Evolutionary conservation across 352 stramenopile genomes (phyloP).

Genomic region (Elongisporangium anandrum): DNA sequence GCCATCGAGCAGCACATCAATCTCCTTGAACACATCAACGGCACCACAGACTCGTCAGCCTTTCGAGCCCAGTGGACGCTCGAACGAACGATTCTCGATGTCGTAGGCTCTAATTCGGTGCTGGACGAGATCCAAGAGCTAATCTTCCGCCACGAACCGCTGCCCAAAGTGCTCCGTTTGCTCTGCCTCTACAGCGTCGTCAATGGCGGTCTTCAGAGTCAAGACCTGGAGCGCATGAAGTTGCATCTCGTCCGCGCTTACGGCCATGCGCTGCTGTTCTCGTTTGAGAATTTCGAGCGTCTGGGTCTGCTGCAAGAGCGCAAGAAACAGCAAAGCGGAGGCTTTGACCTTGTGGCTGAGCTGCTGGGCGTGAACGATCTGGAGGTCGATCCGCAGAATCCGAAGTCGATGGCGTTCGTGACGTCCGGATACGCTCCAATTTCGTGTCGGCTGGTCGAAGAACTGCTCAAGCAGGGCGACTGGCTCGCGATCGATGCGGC

Average conservation of each 20-base stretch:
- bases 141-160: slow-evolving; percentile 49
- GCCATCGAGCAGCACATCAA: slow-evolving; percentile 58
- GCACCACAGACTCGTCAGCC: slow-evolving; percentile 30
- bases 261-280: slow-evolving; percentile 69
- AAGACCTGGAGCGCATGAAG: slow-evolving; percentile 40
- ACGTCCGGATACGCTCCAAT: slow-evolving; percentile 71
- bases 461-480: slow-evolving; percentile 42
- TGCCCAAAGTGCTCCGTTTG: slow-evolving; percentile 52
- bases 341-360: slow-evolving; percentile 24
- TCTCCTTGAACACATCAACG: slow-evolving; percentile 45
- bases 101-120: slow-evolving; percentile 14
- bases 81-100: slow-evolving; percentile 66
- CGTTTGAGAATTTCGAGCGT: slow-evolving; percentile 54
- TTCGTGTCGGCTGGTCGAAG: slow-evolving; percentile 61
- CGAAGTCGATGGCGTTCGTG: slow-evolving; percentile 56
- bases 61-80: slow-evolving; percentile 67
- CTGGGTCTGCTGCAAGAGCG: slow-evolving; percentile 44
- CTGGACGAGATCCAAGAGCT: slow-evolving; percentile 50
- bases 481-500: slow-evolving; percentile 46
- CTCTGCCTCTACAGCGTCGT: slow-evolving; percentile 59
- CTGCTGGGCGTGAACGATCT: slow-evolving; percentile 46
- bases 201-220: slow-evolving; percentile 31
- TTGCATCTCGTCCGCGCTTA: slow-evolving; percentile 64
- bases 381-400: slow-evolving; percentile 49
- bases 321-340: background rate